Evolutionary conservation across 2,329 filamentous ascomycete species (phyloP).

Genomic region (Cercospora nicotianae): DNA sequence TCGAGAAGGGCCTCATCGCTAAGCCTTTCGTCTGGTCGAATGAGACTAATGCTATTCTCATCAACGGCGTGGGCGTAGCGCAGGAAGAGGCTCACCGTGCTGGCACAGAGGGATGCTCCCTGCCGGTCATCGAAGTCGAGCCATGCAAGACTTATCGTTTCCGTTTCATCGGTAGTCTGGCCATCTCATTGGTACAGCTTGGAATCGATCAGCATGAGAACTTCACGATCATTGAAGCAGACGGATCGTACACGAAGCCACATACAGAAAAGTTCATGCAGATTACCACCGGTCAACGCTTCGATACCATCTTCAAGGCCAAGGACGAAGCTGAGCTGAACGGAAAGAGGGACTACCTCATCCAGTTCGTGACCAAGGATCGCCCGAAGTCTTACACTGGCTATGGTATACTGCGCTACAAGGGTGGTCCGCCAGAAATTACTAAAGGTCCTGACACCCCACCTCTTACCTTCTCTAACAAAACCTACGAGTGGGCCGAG

Average conservation of each 20-base stretch:
- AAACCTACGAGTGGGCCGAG: conserved; percentile 42
- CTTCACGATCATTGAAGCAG: conserved; percentile 61
- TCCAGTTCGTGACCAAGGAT: conserved; percentile 55
- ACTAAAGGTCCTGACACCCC: conserved; percentile 25
- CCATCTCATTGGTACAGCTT: conserved; percentile 56
- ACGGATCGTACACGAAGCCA: conserved; percentile 55
- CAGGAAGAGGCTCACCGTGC: conserved; percentile 24
- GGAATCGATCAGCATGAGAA: conserved; percentile 59
- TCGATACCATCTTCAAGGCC: conserved; percentile 56
- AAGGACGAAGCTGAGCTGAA: conserved; percentile 52
- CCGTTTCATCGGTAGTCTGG: conserved; percentile 59
- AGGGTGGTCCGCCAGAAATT: conserved; percentile 23
- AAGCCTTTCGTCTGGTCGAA: conserved; percentile 59
- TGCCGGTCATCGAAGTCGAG: conserved; percentile 57
- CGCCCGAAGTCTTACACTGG: conserved; percentile 49
- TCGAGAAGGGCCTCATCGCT: conserved; percentile 53
- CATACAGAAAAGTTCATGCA: conserved; percentile 54
- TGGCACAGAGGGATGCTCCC: conserved; percentile 24
- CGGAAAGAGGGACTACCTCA: conserved; percentile 43
- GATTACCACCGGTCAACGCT: conserved; percentile 61
- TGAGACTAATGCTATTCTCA: conserved; percentile 57
- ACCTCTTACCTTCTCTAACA: conserved; percentile 38
- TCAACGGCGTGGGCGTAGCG: conserved; percentile 53
- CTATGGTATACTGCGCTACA: conserved; percentile 54
- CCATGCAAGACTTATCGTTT: conserved; percentile 63